phyloP scores from a whole-genome alignment of 1,284 basidiomycete genomes.

The Phlebopus sp. region DNA sequence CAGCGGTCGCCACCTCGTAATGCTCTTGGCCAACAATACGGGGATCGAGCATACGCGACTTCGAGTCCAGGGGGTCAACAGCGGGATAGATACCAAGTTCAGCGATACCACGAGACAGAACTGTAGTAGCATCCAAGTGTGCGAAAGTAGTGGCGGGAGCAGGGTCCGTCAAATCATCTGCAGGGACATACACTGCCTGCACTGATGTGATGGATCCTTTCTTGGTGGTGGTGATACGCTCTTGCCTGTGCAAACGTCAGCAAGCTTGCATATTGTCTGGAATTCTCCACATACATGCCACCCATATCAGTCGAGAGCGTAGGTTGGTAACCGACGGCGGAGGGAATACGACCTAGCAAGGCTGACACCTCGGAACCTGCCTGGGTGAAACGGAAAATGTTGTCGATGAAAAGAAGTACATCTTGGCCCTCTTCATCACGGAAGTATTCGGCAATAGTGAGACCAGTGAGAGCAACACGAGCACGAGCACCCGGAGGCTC shows the following conservation, averaged over 20 bases:
- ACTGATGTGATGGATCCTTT: constrained; percentile 99
- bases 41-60: constrained; percentile 99
- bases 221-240: constrained; percentile 99
- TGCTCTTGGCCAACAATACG: constrained; percentile 93
- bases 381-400: constrained; percentile 99
- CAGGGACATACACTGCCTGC: constrained; percentile 99
- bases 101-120: constrained; percentile 97
- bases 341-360: constrained; percentile 98
- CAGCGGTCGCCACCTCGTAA: constrained; percentile 92
- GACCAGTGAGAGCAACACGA: constrained; percentile 97
- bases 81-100: constrained; percentile 99
- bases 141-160: constrained; percentile 99
- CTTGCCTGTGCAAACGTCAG: constrained; percentile 61
- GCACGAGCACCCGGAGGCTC: constrained; percentile 99
- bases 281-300: constrained; percentile 80
- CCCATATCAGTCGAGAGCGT: constrained; percentile 99
- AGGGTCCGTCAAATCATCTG: constrained; percentile 99
- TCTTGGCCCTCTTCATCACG: constrained; percentile 99
- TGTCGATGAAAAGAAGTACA: constrained; percentile 99
- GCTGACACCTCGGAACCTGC: constrained; percentile 99
- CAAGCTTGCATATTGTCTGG: background rate
- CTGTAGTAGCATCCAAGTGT: constrained; percentile 99
- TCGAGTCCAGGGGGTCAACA: constrained; percentile 98
- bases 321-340: constrained; percentile 99
- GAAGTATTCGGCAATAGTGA: constrained; percentile 99